phyloP scores from a whole-genome alignment of 306 rosid genomes.

The Mimosa pudica region DNA sequence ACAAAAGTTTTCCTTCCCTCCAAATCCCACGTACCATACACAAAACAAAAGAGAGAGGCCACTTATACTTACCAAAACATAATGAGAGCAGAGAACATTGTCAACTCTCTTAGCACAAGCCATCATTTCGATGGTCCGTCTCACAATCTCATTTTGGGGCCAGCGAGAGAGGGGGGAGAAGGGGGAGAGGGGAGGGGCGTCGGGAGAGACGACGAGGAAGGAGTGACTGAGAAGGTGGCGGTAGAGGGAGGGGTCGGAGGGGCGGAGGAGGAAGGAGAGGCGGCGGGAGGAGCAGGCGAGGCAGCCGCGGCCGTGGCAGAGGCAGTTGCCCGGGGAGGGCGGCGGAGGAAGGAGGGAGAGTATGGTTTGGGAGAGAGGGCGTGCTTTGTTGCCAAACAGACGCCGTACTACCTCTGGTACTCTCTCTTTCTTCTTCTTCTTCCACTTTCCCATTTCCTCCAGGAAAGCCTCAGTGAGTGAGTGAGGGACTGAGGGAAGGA shows the following conservation, averaged over 20 bases:
- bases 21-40: too few relatives aligned
- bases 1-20: too few relatives aligned
- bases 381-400: constrained; percentile 51
- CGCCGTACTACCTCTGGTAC: constrained; percentile 71
- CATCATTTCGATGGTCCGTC: constrained; percentile 51
- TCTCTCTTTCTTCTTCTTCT: constrained; percentile 37
- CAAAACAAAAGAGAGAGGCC: not conserved
- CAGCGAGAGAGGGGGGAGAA: constrained; percentile 42
- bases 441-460: constrained; percentile 44
- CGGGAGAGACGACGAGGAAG: constrained; percentile 55
- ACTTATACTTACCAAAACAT: constrained; percentile 46
- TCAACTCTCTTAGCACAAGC: constrained; percentile 17
- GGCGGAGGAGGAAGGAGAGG: constrained; percentile 53
- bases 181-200: constrained; percentile 32
- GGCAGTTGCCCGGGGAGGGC: constrained; percentile 40
- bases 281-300: constrained; percentile 46
- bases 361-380: constrained; percentile 52
- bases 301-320: constrained; percentile 50
- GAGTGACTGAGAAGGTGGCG: constrained; percentile 46
- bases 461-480: too few relatives aligned
- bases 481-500: too few relatives aligned
- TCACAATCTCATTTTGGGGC: constrained; percentile 62
- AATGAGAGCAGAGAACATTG: constrained; percentile 66
- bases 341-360: constrained; percentile 55
- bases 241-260: constrained; percentile 59